These are phyloP conservation scores for Austroboletus festivus DNA, from an alignment of 768 basidiomycete species.

Conservation along the genomic window DNA sequence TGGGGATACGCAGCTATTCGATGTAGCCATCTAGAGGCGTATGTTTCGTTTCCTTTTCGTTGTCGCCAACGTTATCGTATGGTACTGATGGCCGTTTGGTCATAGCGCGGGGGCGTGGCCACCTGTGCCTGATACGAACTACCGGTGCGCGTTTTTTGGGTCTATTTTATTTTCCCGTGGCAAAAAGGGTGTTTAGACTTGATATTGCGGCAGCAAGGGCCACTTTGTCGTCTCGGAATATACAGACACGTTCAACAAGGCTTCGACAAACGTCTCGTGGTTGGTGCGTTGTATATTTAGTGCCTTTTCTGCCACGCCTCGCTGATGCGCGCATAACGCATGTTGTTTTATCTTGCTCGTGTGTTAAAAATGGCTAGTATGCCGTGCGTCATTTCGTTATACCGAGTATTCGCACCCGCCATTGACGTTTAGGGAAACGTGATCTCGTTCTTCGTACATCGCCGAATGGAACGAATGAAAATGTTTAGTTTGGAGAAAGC, in stretches of 20 bases:
- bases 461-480: slow-evolving; percentile 7
- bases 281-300: slow-evolving; percentile 47
- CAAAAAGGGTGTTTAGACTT: slow-evolving; percentile 2
- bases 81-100: background rate
- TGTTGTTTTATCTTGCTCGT: too few relatives aligned
- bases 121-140: slow-evolving; percentile 70
- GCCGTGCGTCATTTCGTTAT: slow-evolving; percentile 46
- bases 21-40: slow-evolving; percentile 70
- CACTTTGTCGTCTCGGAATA: slow-evolving; percentile 75
- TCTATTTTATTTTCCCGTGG: background rate
- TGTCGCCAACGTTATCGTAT: background rate
- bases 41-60: slow-evolving; percentile 27
- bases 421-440: slow-evolving; percentile 2
- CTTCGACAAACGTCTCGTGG: slow-evolving; percentile 66
- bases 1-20: slow-evolving; percentile 83
- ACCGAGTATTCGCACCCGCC: background rate
- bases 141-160: slow-evolving; percentile 50
- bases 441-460: background rate
- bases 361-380: slow-evolving; percentile 42
- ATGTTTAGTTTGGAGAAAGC: slow-evolving; percentile 74
- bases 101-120: slow-evolving; percentile 70
- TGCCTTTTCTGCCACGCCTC: slow-evolving; percentile 5
- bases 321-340: slow-evolving; percentile 9
- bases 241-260: slow-evolving; percentile 60
- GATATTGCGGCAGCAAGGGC: slow-evolving; percentile 43